Conservation (phyloP, 257 asterid species). For the Mentha longifolia region DNA sequence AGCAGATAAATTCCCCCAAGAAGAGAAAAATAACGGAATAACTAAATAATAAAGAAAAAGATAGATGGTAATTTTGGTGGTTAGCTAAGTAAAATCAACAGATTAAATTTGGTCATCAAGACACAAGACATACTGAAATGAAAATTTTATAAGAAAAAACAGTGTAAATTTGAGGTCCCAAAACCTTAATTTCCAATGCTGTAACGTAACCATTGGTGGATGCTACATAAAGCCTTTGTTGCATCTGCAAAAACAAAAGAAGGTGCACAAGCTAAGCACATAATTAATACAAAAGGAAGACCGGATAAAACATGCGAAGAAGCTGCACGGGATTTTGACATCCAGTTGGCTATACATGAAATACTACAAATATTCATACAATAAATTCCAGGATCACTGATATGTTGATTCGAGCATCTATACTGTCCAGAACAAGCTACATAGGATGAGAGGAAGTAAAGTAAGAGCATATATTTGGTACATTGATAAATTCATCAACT, state of each 20-base stretch:
- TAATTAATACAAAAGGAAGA: constrained; percentile 12
- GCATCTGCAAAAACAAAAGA: constrained; percentile 55
- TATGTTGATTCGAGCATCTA: not conserved
- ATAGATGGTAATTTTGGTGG: constrained; percentile 2
- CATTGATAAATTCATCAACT: not conserved
- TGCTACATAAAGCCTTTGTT: constrained; percentile 79
- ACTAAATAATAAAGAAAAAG: not conserved
- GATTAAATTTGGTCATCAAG: constrained; percentile 13
- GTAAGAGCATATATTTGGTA: not conserved
- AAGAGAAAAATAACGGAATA: not conserved
- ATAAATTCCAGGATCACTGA: constrained; percentile 7
- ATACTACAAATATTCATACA: constrained; percentile 8
- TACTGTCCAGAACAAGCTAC: constrained; percentile 6
- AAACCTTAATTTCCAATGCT: constrained; percentile 71
- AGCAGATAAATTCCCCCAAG: not conserved
- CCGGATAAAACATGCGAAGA: constrained; percentile 18
- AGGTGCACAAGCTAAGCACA: constrained; percentile 17
- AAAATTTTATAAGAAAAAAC: constrained; percentile 17
- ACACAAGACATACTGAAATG: constrained; percentile 6
- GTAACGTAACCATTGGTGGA: constrained; percentile 85
- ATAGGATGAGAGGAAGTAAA: not conserved
- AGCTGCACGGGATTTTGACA: constrained; percentile 12
- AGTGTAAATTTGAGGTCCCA: constrained; percentile 14
- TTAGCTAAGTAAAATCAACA: not conserved
- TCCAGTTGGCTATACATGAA: constrained; percentile 5